Conservation (phyloP, 352 stramenopile species). For the Phytophthora boehmeriae region DNA sequence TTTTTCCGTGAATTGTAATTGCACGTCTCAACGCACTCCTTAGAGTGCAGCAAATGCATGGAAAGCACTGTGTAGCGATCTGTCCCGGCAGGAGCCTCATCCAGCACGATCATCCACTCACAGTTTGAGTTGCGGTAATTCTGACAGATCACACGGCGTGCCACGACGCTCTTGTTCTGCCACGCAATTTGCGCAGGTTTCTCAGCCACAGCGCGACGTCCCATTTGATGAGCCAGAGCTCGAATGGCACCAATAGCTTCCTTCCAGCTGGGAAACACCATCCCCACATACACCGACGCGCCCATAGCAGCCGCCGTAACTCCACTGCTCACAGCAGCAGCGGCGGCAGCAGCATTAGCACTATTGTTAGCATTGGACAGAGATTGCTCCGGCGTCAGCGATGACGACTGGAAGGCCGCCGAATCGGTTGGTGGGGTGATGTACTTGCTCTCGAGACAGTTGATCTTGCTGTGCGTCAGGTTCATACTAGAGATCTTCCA, state of each 20-base stretch:
- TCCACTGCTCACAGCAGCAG: neutral
- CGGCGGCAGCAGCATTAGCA: neutral
- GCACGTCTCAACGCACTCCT: slow-evolving; percentile 77
- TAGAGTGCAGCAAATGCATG: slow-evolving; percentile 66
- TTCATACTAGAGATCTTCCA: slow-evolving; percentile 84
- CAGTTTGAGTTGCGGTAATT: slow-evolving; percentile 82
- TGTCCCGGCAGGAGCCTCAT: slow-evolving; percentile 42
- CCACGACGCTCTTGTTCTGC: slow-evolving; percentile 48
- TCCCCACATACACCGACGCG: slow-evolving; percentile 46
- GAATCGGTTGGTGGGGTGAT: neutral
- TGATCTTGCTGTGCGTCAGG: slow-evolving; percentile 62
- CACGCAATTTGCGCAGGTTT: slow-evolving; percentile 53
- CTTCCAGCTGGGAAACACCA: slow-evolving; percentile 64
- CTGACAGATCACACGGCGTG: slow-evolving; percentile 65
- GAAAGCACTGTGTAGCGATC: slow-evolving; percentile 63
- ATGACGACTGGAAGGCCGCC: slow-evolving; percentile 39
- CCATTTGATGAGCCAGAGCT: slow-evolving; percentile 58
- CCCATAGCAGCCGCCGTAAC: slow-evolving; percentile 19
- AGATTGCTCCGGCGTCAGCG: slow-evolving; percentile 34
- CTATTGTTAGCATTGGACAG: slow-evolving; percentile 16
- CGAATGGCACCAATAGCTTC: slow-evolving; percentile 58
- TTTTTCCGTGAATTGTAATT: slow-evolving; percentile 76
- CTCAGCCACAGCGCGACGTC: slow-evolving; percentile 57
- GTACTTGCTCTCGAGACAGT: slow-evolving; percentile 44
- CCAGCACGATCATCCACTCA: slow-evolving; percentile 63